Evolutionary conservation across 1,284 basidiomycete genomes (phyloP).

Genomic region (Pascua sp.): DNA sequence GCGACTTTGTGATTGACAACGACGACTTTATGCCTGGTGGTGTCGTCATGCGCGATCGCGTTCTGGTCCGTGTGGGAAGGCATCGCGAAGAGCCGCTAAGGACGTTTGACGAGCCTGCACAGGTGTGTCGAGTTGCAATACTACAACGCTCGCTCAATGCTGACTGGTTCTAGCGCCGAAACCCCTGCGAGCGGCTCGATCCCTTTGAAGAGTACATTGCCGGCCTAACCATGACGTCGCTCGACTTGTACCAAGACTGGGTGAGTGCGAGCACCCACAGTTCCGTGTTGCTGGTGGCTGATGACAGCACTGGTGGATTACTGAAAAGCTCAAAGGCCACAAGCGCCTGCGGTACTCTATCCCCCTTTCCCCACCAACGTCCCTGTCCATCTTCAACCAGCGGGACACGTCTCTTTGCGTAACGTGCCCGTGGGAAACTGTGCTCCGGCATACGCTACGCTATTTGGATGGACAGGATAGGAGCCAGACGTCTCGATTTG

Average conservation of each 20-base stretch:
- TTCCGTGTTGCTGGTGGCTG: background rate
- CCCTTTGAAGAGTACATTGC: slow-evolving; percentile 44
- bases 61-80: slow-evolving; percentile 43
- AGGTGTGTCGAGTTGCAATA: slow-evolving; percentile 11
- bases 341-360: slow-evolving; percentile 43
- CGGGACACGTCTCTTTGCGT: slow-evolving; percentile 41
- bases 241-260: slow-evolving; percentile 47
- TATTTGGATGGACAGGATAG: background rate
- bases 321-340: slow-evolving; percentile 28
- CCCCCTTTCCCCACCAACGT: slow-evolving; percentile 33
- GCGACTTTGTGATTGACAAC: slow-evolving; percentile 18
- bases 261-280: slow-evolving; percentile 13
- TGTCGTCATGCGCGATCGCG: slow-evolving; percentile 44
- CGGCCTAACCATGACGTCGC: slow-evolving; percentile 35
- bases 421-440: slow-evolving; percentile 5
- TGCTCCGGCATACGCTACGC: slow-evolving; percentile 12
- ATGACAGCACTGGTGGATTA: slow-evolving; percentile 26
- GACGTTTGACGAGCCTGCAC: slow-evolving; percentile 33
- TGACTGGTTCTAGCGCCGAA: slow-evolving; percentile 15
- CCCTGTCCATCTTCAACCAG: slow-evolving; percentile 42
- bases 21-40: slow-evolving; percentile 27
- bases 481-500: background rate
- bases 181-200: slow-evolving; percentile 39
- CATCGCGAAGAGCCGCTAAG: slow-evolving; percentile 32
- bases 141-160: no score